Evolutionary conservation across 139 green algal genomes (phyloP).

Genomic region (Tetratostichococcus sp.): DNA sequence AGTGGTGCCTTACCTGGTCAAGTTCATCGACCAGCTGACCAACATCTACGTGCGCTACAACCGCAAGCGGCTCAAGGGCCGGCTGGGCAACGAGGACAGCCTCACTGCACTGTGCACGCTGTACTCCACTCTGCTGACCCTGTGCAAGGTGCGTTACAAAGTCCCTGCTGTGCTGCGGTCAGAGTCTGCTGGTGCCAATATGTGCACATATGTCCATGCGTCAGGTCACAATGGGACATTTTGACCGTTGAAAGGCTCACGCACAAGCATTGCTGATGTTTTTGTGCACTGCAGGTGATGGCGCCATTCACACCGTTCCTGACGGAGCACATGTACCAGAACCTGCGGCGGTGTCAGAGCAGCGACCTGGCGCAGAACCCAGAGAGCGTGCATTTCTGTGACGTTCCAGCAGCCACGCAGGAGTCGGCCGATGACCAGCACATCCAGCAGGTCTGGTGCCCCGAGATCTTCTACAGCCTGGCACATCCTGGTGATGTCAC

Average conservation of each 20-base stretch:
- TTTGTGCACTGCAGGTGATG: slow-evolving; percentile 68
- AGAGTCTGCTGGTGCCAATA: too few species aligned
- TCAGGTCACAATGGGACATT: too few species aligned
- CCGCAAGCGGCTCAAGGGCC: slow-evolving; percentile 86
- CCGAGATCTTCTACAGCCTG: too few species aligned
- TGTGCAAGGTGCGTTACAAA: slow-evolving; percentile 63
- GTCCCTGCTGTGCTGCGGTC: too few species aligned
- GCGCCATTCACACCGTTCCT: slow-evolving; percentile 98
- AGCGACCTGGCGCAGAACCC: slow-evolving; percentile 17
- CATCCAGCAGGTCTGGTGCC: slow-evolving; percentile 59
- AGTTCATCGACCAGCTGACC: slow-evolving; percentile 96
- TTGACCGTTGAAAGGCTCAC: too few species aligned
- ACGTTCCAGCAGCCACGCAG: slow-evolving; percentile 55
- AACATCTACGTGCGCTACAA: slow-evolving; percentile 99
- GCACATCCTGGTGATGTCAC: too few species aligned
- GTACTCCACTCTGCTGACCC: slow-evolving; percentile 81
- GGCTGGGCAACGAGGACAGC: slow-evolving; percentile 63
- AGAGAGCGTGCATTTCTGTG: slow-evolving; percentile 80
- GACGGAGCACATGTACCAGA: slow-evolving; percentile 97
- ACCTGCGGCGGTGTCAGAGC: slow-evolving; percentile 69
- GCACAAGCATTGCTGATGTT: too few species aligned
- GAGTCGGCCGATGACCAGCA: slow-evolving; percentile 39
- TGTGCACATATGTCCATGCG: too few species aligned
- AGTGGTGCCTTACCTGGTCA: slow-evolving; percentile 84
- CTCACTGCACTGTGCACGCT: slow-evolving; percentile 64